A percentile compares a stretch with the other conserved stretches of the same genome.
Conservation (phyloP, 208 protist species). For the Leishmania amazonensis region DNA sequence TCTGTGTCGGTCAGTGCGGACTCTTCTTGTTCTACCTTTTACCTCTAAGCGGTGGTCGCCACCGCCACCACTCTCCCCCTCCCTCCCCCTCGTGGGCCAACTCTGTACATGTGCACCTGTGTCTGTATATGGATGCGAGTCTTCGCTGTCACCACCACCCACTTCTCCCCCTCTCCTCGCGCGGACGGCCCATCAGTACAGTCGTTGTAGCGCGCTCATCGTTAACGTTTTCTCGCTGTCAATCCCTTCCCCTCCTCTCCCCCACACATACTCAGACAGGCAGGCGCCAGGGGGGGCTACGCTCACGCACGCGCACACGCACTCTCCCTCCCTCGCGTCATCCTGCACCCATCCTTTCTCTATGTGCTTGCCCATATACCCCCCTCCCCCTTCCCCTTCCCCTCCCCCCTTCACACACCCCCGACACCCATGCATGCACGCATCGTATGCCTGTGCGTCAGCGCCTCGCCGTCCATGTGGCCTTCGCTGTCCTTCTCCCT, state of each 20-base stretch:
- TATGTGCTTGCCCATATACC: background rate
- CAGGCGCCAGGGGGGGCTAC: too few species aligned
- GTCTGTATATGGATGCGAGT: background rate
- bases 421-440: background rate
- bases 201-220: background rate
- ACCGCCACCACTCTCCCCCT: background rate
- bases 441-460: background rate
- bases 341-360: background rate
- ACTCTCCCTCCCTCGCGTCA: background rate
- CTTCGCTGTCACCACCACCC: background rate
- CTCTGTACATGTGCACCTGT: background rate
- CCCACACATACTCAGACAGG: too few species aligned
- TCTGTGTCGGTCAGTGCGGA: background rate
- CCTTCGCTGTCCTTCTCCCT: background rate
- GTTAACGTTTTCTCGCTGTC: too few species aligned
- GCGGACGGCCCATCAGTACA: background rate
- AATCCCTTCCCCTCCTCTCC: background rate
- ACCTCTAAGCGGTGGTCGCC: background rate
- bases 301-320: too few species aligned
- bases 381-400: background rate
- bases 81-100: background rate
- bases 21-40: background rate
- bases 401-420: background rate
- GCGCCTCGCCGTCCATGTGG: background rate
- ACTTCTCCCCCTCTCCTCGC: background rate